Evolutionary conservation across 768 basidiomycete species (phyloP), one percentile per base, ranked within the genome.

Genomic region (Cyathus striatus): DNA sequence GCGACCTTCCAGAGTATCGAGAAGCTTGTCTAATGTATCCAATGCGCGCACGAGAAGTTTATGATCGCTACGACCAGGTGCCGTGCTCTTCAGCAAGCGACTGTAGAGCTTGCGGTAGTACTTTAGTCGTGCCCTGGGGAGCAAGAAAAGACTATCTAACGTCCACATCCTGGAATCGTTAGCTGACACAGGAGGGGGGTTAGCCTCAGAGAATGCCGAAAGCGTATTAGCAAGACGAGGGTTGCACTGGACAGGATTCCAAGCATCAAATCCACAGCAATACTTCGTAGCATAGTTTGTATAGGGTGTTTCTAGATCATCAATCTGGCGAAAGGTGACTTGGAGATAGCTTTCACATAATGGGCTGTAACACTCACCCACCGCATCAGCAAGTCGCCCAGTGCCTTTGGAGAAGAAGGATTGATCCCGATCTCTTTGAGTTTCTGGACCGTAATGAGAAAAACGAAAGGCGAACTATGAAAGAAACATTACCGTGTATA

Each of bases 381-480:
- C 66, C 87, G 83, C 87, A 97, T 96, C 42, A 99, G 72, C 30
- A 99, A 70, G 62, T 98, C 95, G 30, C 96, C 94, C 22, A 99
- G 72, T 10, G 86, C 91, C 58, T 93, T 96, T 4, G 94, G 92
- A 10, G 89, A 90, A 4, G 90, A 83, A 1, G 95, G 94, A 63
- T 85, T 90, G 14, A 87, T 79, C 16, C 92, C 94, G 48, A 98
- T 92, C 46, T 95, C 93, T 63, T 88, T 92, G 42, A 98, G 70
- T 80, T 88, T 89, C 94, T 96, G 62, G 16, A 37, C 23, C 44
- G 45, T 41, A 33, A 48, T 40, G 57, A 51, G 55, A 49, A 49
- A 44, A 36, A 16, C 41, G 35, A 40, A 30, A 41, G 41, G 25
- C 49, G 38, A 21, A 32, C 13, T 23, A 20, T 12, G 37, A 25